A percentile compares a stretch with the other conserved stretches of the same genome.
Evolutionary conservation across 139 green algal genomes (phyloP).

Genomic region (Eudorina sp.): DNA sequence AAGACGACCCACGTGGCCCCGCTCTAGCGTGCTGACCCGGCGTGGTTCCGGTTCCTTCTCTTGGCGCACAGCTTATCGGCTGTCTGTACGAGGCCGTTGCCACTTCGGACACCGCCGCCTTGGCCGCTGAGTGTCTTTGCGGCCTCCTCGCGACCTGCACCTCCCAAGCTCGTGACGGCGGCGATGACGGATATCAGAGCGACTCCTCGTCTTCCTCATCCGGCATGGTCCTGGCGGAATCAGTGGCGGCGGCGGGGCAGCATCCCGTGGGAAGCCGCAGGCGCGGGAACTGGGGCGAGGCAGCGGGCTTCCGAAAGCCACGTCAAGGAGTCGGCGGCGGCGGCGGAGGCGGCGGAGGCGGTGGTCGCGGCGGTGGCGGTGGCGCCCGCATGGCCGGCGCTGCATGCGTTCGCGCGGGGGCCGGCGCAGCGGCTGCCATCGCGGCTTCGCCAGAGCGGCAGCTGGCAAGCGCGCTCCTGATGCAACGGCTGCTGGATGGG

Average conservation of each 20-base stretch:
- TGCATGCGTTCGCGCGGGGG: neutral
- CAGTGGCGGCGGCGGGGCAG: neutral
- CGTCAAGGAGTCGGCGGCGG: neutral
- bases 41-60: too few species aligned
- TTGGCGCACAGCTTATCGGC: slow-evolving; percentile 2
- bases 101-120: neutral
- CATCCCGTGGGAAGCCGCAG: neutral
- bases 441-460: slow-evolving; percentile 4
- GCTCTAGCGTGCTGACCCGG: too few species aligned
- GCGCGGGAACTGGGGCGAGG: slow-evolving; percentile 2
- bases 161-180: neutral
- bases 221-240: neutral
- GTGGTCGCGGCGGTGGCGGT: neutral
- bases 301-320: neutral
- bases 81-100: slow-evolving; percentile 11
- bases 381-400: too few species aligned
- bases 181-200: slow-evolving; percentile 4
- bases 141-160: slow-evolving; percentile 8
- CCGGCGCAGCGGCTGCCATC: neutral
- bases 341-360: neutral
- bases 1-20: too few species aligned
- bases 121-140: slow-evolving; percentile 26
- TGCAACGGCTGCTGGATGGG: slow-evolving; percentile 30
- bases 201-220: slow-evolving; percentile 6
- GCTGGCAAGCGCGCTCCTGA: slow-evolving; percentile 6